Evolutionary conservation across 2,329 filamentous ascomycete species (phyloP).

Genomic region (Aureobasidium namibiae): DNA sequence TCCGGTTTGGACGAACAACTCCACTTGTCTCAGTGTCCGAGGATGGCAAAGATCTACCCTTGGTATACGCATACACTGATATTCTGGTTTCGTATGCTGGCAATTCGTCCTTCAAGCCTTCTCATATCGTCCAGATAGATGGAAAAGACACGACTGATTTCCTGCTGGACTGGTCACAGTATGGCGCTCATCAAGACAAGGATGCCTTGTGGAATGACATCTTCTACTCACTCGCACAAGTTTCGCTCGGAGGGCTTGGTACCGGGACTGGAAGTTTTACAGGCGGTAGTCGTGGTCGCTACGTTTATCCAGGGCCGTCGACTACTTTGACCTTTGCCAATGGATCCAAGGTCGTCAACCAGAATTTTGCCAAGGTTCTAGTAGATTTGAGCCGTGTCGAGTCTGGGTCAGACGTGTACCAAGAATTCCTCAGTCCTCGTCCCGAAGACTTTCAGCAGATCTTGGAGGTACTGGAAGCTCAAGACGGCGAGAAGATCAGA

Average conservation of each 20-base stretch:
- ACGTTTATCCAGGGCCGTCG: conserved; percentile 34
- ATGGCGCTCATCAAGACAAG: conserved; percentile 38
- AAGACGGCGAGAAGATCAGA: too few species aligned
- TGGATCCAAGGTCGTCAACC: conserved; percentile 31
- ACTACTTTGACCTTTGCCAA: conserved; percentile 39
- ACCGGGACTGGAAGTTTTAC: conserved; percentile 37
- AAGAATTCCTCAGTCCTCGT: conserved; percentile 24
- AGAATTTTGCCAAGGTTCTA: conserved; percentile 37
- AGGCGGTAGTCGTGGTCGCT: conserved; percentile 35
- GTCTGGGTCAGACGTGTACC: conserved; percentile 35
- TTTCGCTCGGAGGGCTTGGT: conserved; percentile 32
- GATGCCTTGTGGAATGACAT: conserved; percentile 50
- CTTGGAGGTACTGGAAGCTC: conserved; percentile 16
- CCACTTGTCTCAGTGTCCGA: conserved; percentile 52
- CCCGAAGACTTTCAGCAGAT: conserved; percentile 17
- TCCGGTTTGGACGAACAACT: conserved; percentile 42
- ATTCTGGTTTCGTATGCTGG: conserved; percentile 34
- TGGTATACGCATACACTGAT: conserved; percentile 47
- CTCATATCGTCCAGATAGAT: conserved; percentile 48
- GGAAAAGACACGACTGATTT: conserved; percentile 45
- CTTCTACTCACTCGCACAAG: conserved; percentile 38
- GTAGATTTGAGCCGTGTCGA: conserved; percentile 33
- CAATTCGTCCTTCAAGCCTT: conserved; percentile 36
- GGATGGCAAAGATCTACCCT: conserved; percentile 51
- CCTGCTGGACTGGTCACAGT: conserved; percentile 40